phyloP scores from a whole-genome alignment of 306 rosid genomes.

The Vachellia collinsii region DNA sequence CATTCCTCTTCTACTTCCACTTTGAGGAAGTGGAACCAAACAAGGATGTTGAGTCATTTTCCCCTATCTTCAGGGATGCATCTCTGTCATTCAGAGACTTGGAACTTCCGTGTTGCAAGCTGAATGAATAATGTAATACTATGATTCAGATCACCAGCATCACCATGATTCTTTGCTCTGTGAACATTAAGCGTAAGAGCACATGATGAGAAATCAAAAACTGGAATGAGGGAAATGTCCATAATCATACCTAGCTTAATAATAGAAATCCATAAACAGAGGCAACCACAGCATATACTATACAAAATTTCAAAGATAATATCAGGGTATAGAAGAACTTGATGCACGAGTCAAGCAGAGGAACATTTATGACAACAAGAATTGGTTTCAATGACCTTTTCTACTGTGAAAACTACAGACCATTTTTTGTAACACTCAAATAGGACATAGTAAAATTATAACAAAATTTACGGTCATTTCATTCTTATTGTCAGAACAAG shows the following conservation, averaged over 20 bases:
- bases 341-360: constrained; percentile 29
- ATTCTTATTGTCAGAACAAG: constrained; percentile 21
- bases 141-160: constrained; percentile 73
- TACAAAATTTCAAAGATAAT: constrained; percentile 13
- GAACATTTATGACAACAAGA: constrained; percentile 10
- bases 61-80: constrained; percentile 61
- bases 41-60: constrained; percentile 54
- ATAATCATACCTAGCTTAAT: constrained; percentile 29
- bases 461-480: constrained; percentile 5
- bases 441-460: constrained; percentile 19
- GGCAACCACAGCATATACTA: constrained; percentile 15
- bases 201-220: constrained; percentile 4
- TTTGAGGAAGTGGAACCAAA: constrained; percentile 55
- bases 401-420: neutral
- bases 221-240: neutral
- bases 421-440: neutral
- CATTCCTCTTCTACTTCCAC: constrained; percentile 84
- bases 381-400: neutral
- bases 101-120: constrained; percentile 67
- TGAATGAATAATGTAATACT: constrained; percentile 69
- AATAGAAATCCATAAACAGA: constrained; percentile 21
- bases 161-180: constrained; percentile 88
- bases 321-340: constrained; percentile 16
- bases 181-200: constrained; percentile 31
- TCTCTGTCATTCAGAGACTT: constrained; percentile 67